Conservation (phyloP, 306 rosid species). For the Datisca glomerata region DNA sequence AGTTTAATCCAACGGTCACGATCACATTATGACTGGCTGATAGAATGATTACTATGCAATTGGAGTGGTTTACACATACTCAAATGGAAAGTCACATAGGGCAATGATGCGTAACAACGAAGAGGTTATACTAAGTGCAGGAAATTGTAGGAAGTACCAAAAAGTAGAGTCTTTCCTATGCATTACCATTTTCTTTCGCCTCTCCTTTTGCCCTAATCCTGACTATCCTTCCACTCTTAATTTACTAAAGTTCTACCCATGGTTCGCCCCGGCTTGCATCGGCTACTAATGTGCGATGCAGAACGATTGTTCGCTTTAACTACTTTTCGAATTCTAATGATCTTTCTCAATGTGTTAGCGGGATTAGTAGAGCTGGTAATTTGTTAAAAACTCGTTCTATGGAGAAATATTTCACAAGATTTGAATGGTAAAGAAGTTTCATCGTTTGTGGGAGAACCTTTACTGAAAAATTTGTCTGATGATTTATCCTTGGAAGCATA, state of each 20-base stretch:
- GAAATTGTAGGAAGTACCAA: slow-evolving; percentile 23
- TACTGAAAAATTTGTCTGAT: slow-evolving; percentile 1
- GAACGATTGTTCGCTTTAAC: slow-evolving; percentile 4
- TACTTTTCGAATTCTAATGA: slow-evolving; percentile 1
- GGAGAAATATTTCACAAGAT: background rate
- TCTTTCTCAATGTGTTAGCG: slow-evolving; percentile 4
- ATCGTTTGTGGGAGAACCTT: background rate
- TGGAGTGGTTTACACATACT: slow-evolving; percentile 15
- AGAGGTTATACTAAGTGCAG: slow-evolving; percentile 19
- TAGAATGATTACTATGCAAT: no score
- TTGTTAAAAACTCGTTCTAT: background rate
- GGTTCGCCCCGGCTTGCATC: slow-evolving; percentile 7
- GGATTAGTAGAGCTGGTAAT: slow-evolving; percentile 1
- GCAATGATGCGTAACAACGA: slow-evolving; percentile 9
- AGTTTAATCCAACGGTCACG: no score
- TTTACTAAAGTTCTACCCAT: no score
- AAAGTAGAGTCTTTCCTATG: background rate
- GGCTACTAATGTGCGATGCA: background rate
- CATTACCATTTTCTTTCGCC: background rate
- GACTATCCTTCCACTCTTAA: no score
- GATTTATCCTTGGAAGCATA: background rate
- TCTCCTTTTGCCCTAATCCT: background rate
- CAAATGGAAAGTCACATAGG: slow-evolving; percentile 4
- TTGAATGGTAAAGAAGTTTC: background rate
- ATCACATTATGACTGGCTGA: no score